phyloP scores from a whole-genome alignment of 108 stramenopile species.

The Cyclostephanos invisitatus region DNA sequence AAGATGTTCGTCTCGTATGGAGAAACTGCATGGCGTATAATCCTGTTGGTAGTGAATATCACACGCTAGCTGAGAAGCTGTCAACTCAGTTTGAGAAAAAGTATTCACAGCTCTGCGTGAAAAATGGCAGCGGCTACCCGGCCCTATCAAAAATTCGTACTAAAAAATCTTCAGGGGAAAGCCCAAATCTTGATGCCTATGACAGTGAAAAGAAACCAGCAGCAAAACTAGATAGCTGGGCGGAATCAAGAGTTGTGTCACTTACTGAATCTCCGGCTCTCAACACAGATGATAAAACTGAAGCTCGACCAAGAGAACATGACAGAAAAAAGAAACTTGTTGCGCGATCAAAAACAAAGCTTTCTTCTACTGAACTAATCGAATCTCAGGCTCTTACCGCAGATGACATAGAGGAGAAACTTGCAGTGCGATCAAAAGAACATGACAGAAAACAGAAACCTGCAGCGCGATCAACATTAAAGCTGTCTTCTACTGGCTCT shows the following conservation, averaged over 20 bases:
- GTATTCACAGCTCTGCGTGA: slow-evolving; percentile 49
- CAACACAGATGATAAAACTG: too few species aligned
- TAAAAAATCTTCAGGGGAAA: neutral
- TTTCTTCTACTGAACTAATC: slow-evolving; percentile 11
- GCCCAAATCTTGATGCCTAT: neutral
- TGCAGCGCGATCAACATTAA: neutral
- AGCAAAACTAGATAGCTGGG: neutral
- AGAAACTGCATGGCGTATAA: slow-evolving; percentile 96
- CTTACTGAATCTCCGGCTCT: too few species aligned
- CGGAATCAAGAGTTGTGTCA: neutral
- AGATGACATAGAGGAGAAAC: neutral
- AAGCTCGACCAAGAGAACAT: too few species aligned
- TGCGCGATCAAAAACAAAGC: neutral
- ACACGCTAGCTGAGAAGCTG: slow-evolving; percentile 62
- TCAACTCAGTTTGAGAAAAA: slow-evolving; percentile 84
- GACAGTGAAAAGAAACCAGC: neutral
- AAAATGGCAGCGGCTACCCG: slow-evolving; percentile 20
- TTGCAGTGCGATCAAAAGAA: neutral
- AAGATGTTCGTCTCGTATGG: slow-evolving; percentile 94
- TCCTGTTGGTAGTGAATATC: slow-evolving; percentile 84
- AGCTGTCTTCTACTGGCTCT: slow-evolving; percentile 1
- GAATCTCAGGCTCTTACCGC: neutral
- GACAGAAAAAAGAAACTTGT: neutral
- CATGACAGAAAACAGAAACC: neutral
- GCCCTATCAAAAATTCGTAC: neutral